phyloP scores from a whole-genome alignment of 202 grass and related monocot genomes.

The Saccharum hybrid region DNA sequence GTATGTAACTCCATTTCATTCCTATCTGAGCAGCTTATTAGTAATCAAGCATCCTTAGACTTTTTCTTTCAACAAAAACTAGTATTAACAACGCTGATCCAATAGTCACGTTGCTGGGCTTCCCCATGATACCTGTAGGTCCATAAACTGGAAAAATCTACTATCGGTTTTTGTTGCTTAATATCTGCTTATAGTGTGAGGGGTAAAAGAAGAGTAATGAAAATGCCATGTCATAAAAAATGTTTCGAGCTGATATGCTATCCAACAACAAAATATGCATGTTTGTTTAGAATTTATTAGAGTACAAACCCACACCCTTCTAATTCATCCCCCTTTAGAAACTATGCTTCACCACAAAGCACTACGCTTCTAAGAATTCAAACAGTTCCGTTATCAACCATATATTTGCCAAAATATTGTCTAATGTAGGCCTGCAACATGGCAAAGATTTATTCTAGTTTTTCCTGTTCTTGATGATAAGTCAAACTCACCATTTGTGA shows the following conservation, averaged over 20 bases:
- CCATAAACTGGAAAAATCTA: conserved; percentile 15
- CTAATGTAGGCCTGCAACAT: not conserved
- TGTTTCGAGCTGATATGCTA: not conserved
- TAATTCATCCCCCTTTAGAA: not conserved
- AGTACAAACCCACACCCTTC: not conserved
- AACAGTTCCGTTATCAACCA: not conserved
- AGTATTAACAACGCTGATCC: not conserved
- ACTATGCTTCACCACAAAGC: not conserved
- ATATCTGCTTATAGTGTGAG: not conserved
- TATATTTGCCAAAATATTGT: not conserved
- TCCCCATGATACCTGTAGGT: not conserved
- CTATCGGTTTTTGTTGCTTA: not conserved
- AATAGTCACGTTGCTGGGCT: conserved; percentile 8
- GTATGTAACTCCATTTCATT: conserved; percentile 46
- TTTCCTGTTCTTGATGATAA: not conserved
- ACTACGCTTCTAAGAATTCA: not conserved
- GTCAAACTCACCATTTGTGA: not conserved
- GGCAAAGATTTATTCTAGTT: not conserved
- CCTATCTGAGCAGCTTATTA: not conserved
- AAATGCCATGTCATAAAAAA: not conserved
- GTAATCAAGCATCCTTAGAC: not conserved
- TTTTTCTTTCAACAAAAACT: not conserved
- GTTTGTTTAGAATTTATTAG: not conserved
- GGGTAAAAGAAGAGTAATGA: not conserved
- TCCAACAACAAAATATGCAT: not conserved